Conservation (phyloP, 2,329 filamentous ascomycete species). For the Pestalotiopsis sp. region DNA sequence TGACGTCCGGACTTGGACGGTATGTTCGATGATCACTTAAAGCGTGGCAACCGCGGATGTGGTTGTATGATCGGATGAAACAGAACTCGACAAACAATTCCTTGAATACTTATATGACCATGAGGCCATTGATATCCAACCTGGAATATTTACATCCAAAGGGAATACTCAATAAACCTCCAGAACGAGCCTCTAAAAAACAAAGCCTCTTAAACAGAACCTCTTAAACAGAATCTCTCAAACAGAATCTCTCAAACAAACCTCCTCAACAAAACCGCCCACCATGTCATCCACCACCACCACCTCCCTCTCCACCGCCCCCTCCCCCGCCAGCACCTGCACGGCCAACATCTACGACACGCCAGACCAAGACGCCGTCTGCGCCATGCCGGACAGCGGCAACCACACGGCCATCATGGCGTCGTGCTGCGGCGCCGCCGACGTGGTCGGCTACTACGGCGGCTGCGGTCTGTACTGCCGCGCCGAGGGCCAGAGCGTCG, state of each 20-base stretch:
- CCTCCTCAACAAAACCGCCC: neutral
- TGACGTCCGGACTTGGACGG: neutral
- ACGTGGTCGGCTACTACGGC: constrained; percentile 47
- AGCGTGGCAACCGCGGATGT: neutral
- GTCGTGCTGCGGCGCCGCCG: constrained; percentile 47
- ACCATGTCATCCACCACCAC: neutral
- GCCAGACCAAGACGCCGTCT: constrained; percentile 47
- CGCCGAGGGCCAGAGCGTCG: constrained; percentile 40
- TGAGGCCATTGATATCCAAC: too few species aligned
- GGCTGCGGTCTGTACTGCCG: constrained; percentile 55
- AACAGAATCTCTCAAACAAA: too few species aligned
- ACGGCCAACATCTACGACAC: constrained; percentile 38
- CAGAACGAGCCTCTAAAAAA: too few species aligned
- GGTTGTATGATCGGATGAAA: neutral
- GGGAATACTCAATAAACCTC: too few species aligned
- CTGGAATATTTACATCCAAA: too few species aligned
- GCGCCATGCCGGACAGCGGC: constrained; percentile 41
- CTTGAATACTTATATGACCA: neutral
- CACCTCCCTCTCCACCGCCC: constrained; percentile 21
- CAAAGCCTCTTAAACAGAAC: too few species aligned
- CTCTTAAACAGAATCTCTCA: too few species aligned
- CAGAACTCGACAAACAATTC: neutral
- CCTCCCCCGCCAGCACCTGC: constrained; percentile 25
- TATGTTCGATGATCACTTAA: neutral
- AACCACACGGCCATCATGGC: constrained; percentile 46